phyloP scores from a whole-genome alignment of 2,329 filamentous ascomycete genomes.

The Polychaeton citri region DNA sequence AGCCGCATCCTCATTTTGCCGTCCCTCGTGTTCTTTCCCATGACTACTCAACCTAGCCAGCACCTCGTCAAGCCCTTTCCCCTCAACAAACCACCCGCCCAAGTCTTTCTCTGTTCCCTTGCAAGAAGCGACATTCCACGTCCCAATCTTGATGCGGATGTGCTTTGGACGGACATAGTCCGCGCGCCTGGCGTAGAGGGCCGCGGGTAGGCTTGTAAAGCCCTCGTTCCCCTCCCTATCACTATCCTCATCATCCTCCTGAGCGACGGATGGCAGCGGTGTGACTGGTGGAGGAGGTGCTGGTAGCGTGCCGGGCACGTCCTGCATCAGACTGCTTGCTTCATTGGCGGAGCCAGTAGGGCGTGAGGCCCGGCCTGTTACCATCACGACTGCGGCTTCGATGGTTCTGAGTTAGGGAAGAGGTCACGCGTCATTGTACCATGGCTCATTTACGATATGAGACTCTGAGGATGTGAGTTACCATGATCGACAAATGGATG shows the following conservation, averaged over 20 bases:
- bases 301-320: constrained; percentile 38
- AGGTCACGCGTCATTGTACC: no score
- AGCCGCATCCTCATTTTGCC: constrained; percentile 10
- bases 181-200: constrained; percentile 55
- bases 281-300: constrained; percentile 13
- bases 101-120: constrained; percentile 80
- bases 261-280: constrained; percentile 10
- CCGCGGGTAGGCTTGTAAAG: constrained; percentile 33
- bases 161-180: constrained; percentile 68
- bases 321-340: constrained; percentile 25
- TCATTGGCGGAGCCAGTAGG: constrained; percentile 8
- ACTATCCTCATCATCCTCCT: constrained; percentile 6
- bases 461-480: no score
- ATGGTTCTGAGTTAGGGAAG: constrained; percentile 1
- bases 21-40: constrained; percentile 6
- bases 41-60: constrained; percentile 32
- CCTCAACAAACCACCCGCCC: constrained; percentile 73
- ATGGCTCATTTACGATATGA: no score
- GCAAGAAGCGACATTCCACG: constrained; percentile 86
- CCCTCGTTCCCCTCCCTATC: constrained; percentile 10
- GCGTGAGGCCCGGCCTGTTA: neutral
- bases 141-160: constrained; percentile 77
- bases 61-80: constrained; percentile 53
- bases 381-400: neutral
- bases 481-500: no score